phyloP scores from a whole-genome alignment of 352 stramenopile species.

The Globisporangium lucens region DNA sequence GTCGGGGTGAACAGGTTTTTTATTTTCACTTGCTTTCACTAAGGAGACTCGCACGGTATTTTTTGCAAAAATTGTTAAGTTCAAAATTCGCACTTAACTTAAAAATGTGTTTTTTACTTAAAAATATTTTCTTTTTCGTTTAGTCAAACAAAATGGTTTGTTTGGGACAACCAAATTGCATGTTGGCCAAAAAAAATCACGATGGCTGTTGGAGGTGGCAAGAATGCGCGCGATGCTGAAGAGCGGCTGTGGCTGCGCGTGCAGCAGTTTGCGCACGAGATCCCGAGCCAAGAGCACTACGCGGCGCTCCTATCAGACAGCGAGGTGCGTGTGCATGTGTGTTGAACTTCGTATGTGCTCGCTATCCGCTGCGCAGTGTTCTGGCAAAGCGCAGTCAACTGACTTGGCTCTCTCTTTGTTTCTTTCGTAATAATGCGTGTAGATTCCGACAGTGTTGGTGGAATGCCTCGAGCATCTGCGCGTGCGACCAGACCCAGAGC shows the following conservation, averaged over 20 bases:
- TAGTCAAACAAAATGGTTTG: no score
- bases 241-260: slow-evolving; percentile 8
- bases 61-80: no score
- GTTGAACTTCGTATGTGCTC: not conserved
- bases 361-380: not conserved
- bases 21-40: no score
- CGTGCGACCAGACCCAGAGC: not conserved
- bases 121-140: no score
- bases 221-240: not conserved
- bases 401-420: not conserved
- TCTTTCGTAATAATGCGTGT: not conserved
- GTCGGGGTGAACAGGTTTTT: no score
- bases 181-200: no score
- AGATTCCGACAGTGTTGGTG: slow-evolving; percentile 10
- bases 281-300: not conserved
- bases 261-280: slow-evolving; percentile 7
- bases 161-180: no score
- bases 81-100: no score
- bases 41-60: no score
- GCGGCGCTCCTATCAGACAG: slow-evolving; percentile 2
- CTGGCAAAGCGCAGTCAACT: not conserved
- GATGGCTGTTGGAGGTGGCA: no score
- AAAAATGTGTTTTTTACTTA: no score
- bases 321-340: slow-evolving; percentile 4
- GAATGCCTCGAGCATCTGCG: slow-evolving; percentile 12